Base-by-base conservation (phyloP, 257 asterid species). In the Penstemon barbatus region DNA sequence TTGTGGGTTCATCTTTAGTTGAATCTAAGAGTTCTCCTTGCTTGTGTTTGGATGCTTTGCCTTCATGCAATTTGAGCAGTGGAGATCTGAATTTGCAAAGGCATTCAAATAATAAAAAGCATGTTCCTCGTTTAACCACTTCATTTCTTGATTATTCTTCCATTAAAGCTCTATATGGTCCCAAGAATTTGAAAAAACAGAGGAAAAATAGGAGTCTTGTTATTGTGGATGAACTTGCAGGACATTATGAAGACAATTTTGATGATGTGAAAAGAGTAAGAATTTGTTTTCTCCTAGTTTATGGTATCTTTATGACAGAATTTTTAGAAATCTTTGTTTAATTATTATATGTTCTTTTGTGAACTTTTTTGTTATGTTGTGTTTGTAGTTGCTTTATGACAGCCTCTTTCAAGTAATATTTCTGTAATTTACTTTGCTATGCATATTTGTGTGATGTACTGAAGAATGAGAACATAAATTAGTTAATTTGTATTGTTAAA, bases 201-300 rank as follows among this genome's bases (percentile, higher is more conserved):
- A 81, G 66, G 74, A 83, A 80, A 48, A 70, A 38, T 4, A 77
- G 67, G 82, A 66, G 77, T 63, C 69, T 79, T 62, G 76, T 75
- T 70, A 77, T 89, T 61, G 78, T 74, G 33, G 75, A 53, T 75
- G 84, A 85, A 54, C 51, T 83, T 53, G 90, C 82, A 38, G 95
- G 86, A 0, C 86, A 86, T n/a, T 85, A 86, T 54, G 95, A 89
- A 25, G 95, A 87, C 51, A 71, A 39, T 62, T 89, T 89, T 69
- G 85, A 74, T 41, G 96, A 89, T 77, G 87, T 89, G 8, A 89
- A 87, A 78, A 66, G 75, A 25, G 94, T 89, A 76, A 68, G 78
- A 37, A 55, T 36, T 1, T 13, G 25, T 4, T 75, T 37, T 67
- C 19, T 41, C 4, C 3, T 19, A 4, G 51, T 9, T 18, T 40